Evolutionary conservation across 2,329 filamentous ascomycete genomes (phyloP), one percentile per base, ranked within the genome.

Genomic region (Ascochyta koolunga): DNA sequence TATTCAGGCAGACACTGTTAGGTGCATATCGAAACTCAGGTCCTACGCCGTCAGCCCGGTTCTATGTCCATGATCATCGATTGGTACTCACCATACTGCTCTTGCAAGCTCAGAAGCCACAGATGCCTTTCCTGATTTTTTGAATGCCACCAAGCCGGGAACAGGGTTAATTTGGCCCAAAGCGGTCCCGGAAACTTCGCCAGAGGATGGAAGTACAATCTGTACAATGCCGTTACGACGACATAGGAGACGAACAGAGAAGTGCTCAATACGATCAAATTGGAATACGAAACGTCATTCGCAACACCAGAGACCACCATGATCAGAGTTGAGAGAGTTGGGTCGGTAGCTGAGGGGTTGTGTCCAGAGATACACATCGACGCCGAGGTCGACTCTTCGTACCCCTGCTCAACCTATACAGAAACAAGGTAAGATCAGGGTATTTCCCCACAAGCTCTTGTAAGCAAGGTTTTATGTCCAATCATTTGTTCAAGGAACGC

Each of bases 1-100:
- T 86, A 78, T 93, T 91, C 76, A 93, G 84, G 0, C 87, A 89
- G 33, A 95, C 76, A 59, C 84, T 85, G 73, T 90, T 89, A 37
- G 90, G 90, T 0, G 87, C 87, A 63, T 87, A 89, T 24, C 90
- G 31, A 67, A 45, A 32, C 58, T 65, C 64, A 69, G 62, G 33
- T 65, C 71, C 42, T 69, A 54, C 48, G 55, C 67, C 1, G 65
- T 65, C 42, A 73, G 49, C 15, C 66, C 66, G 9, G 8, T 4
- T 9, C 8, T 3, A 10, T 3, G 1, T 7, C 10, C 29, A 11
- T 13, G 9, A n/a, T 10, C 1, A 2, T 10, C 5, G 2, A 2
- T 6, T 4, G 8, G 16, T 9, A 27, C 43, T 11, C 11, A 56
- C 54, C 54, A 16, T 93, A 90, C 70, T 82, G 81, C 66, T 87